phyloP scores from a whole-genome alignment of 371 early-diverging fungal species.

The Mucor sp. region DNA sequence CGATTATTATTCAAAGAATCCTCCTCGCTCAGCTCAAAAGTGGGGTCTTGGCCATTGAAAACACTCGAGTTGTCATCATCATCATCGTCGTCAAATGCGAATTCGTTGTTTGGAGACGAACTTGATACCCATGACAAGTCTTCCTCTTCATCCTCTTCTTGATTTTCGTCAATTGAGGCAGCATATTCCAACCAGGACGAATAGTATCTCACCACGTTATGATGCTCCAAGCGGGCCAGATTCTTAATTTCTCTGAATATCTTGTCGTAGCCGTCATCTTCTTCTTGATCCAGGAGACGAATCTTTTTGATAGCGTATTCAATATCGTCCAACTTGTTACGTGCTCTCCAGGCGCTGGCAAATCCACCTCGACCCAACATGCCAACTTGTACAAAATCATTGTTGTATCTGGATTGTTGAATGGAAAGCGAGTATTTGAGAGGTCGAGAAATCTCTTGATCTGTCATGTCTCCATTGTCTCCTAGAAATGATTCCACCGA shows the following conservation, averaged over 20 bases:
- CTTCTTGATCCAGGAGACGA: conserved; percentile 50
- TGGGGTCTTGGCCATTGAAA: conserved; percentile 23
- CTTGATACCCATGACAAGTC: conserved; percentile 6
- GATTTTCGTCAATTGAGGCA: neutral
- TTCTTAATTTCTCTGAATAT: conserved; percentile 92
- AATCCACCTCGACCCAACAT: conserved; percentile 93
- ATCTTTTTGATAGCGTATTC: conserved; percentile 92
- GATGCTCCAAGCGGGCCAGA: conserved; percentile 84
- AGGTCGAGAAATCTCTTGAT: neutral
- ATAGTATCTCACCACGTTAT: conserved; percentile 91
- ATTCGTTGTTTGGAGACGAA: neutral
- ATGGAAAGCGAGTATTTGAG: conserved; percentile 36
- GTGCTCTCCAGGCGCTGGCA: conserved; percentile 80
- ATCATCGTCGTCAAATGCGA: neutral
- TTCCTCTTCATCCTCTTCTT: conserved; percentile 13
- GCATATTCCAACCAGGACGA: conserved; percentile 88
- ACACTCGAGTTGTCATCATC: conserved; percentile 3
- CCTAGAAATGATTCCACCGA: neutral
- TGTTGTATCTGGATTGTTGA: conserved; percentile 74
- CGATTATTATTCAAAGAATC: neutral
- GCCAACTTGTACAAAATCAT: conserved; percentile 82
- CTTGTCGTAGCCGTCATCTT: conserved; percentile 57
- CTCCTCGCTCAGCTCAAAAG: conserved; percentile 11
- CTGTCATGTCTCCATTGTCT: neutral
- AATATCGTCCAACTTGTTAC: conserved; percentile 81